phyloP scores from a whole-genome alignment of 2,329 filamentous ascomycete species.

The Apiospora kogelbergensis region DNA sequence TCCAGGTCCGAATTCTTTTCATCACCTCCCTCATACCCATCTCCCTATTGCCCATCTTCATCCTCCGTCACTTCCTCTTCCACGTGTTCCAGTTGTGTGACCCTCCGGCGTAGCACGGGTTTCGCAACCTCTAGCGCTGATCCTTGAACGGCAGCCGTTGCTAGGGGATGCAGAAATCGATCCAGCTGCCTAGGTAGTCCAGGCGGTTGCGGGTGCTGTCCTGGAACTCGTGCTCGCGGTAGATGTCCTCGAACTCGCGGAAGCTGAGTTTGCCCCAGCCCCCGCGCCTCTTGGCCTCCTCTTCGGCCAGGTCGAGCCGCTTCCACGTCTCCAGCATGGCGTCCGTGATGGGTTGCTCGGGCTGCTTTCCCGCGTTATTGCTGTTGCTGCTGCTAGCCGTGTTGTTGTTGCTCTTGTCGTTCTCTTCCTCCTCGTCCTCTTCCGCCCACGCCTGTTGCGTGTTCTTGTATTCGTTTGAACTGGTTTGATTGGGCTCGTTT shows the following conservation, averaged over 20 bases:
- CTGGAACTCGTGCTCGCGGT: constrained; percentile 55
- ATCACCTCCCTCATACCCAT: too few species aligned
- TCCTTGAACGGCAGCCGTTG: neutral
- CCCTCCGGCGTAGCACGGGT: too few species aligned
- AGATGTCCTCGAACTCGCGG: constrained; percentile 75
- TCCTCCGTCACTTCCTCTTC: too few species aligned
- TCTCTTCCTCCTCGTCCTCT: neutral
- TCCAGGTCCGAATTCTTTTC: neutral
- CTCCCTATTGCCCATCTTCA: too few species aligned
- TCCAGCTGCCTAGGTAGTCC: constrained; percentile 86
- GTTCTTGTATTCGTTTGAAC: neutral
- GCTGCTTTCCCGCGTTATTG: neutral
- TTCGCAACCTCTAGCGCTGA: too few species aligned
- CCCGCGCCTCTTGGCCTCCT: constrained; percentile 68
- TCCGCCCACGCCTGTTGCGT: neutral
- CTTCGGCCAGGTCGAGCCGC: constrained; percentile 63
- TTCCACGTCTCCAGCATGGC: constrained; percentile 49
- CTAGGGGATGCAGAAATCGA: constrained; percentile 73
- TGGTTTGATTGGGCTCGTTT: neutral
- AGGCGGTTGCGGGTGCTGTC: constrained; percentile 63
- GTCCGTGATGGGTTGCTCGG: constrained; percentile 23
- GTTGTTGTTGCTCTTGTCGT: constrained; percentile 2
- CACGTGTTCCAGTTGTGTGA: too few species aligned
- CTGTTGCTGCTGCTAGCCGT: constrained; percentile 11
- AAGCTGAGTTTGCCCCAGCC: constrained; percentile 78